Percentiles rank a stretch among this genome's conserved stretches.
These are phyloP conservation scores for Metroxylon sagu DNA, from an alignment of 176 grass and related monocot genomes.

Conservation along the genomic window DNA sequence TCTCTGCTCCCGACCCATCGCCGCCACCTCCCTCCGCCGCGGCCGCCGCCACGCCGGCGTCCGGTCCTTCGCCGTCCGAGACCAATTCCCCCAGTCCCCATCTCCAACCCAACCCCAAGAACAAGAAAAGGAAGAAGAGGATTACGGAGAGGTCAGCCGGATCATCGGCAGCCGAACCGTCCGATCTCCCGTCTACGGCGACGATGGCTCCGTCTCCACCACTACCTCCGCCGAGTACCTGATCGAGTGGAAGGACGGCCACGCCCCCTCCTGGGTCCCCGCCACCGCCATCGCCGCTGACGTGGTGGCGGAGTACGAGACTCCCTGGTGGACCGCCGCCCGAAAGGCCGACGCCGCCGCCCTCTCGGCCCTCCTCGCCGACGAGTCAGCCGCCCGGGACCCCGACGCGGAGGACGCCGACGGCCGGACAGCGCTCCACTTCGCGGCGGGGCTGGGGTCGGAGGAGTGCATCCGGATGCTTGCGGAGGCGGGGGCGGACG, in stretches of 20 bases:
- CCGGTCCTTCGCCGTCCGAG: slow-evolving; percentile 43
- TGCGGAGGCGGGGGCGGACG: too few species aligned
- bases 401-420: slow-evolving; percentile 65
- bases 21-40: slow-evolving; percentile 2
- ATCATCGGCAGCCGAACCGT: slow-evolving; percentile 76
- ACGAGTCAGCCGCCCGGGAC: slow-evolving; percentile 49
- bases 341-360: slow-evolving; percentile 52
- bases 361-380: slow-evolving; percentile 40
- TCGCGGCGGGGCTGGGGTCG: slow-evolving; percentile 56
- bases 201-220: slow-evolving; percentile 54
- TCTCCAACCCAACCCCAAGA: neutral
- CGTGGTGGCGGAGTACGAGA: slow-evolving; percentile 74
- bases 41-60: slow-evolving; percentile 17
- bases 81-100: slow-evolving; percentile 31
- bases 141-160: slow-evolving; percentile 71
- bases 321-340: slow-evolving; percentile 68
- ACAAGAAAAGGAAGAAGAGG: slow-evolving; percentile 34
- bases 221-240: slow-evolving; percentile 55
- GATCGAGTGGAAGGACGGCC: slow-evolving; percentile 83
- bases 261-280: slow-evolving; percentile 61
- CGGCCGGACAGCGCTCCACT: slow-evolving; percentile 73
- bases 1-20: neutral
- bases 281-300: slow-evolving; percentile 53
- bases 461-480: slow-evolving; percentile 26
- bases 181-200: slow-evolving; percentile 38